These are phyloP conservation scores for Malbranchea cinnamomea DNA, from an alignment of 2,329 filamentous ascomycete genomes.

Conservation along the genomic window DNA sequence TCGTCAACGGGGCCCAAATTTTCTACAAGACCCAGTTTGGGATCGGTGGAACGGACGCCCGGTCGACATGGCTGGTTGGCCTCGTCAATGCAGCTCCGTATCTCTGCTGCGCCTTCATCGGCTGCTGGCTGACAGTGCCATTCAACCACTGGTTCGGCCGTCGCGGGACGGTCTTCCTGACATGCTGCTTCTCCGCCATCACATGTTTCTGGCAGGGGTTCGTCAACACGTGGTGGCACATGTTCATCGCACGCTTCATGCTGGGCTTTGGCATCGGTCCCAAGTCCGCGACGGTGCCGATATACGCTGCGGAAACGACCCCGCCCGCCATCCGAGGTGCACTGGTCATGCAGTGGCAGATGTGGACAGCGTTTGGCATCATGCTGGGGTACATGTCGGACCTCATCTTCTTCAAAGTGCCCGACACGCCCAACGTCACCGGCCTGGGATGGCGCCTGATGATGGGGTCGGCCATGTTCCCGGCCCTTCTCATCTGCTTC, in stretches of 20 bases:
- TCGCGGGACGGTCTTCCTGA: slow-evolving; percentile 60
- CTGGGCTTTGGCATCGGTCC: slow-evolving; percentile 66
- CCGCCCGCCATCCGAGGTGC: slow-evolving; percentile 56
- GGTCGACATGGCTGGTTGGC: slow-evolving; percentile 45
- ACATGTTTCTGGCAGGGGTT: slow-evolving; percentile 45
- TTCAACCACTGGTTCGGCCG: slow-evolving; percentile 57
- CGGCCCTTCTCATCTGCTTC: slow-evolving; percentile 41
- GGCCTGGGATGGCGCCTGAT: slow-evolving; percentile 54
- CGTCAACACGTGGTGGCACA: slow-evolving; percentile 55
- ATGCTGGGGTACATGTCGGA: slow-evolving; percentile 45
- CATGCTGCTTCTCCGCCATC: slow-evolving; percentile 52
- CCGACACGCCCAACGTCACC: slow-evolving; percentile 36
- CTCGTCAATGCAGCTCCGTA: slow-evolving; percentile 44
- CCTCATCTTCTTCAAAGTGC: slow-evolving; percentile 44
- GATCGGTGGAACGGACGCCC: slow-evolving; percentile 34
- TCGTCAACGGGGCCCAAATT: slow-evolving; percentile 53
- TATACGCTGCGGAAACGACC: slow-evolving; percentile 61
- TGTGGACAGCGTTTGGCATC: slow-evolving; percentile 37
- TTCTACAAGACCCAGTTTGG: slow-evolving; percentile 50
- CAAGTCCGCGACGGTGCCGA: slow-evolving; percentile 59
- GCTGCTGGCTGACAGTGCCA: slow-evolving; percentile 60
- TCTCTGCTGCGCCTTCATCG: slow-evolving; percentile 51
- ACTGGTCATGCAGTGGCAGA: slow-evolving; percentile 72
- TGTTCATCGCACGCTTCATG: slow-evolving; percentile 55
- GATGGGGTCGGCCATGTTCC: slow-evolving; percentile 52